Evolutionary conservation across 139 green algal species (phyloP).

Genomic region (Volvox reticuliferus): DNA sequence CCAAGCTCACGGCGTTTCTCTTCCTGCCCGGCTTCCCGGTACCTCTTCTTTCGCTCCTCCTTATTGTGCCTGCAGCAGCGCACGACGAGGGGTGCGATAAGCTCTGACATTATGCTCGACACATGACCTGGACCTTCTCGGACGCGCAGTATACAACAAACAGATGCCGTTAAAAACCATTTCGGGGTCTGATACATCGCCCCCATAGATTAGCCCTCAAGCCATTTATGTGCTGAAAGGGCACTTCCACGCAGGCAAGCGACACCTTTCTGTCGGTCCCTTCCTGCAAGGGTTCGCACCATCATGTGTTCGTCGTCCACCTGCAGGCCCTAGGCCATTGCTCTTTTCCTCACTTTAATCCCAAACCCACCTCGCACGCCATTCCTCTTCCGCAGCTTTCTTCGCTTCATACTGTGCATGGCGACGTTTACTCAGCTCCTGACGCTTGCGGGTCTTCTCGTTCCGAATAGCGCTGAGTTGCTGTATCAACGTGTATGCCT

Average conservation of each 20-base stretch:
- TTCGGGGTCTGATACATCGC: background rate
- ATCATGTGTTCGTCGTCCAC: background rate
- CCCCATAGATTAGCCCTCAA: background rate
- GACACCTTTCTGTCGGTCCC: background rate
- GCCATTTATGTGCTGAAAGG: background rate
- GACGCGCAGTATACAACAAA: no score
- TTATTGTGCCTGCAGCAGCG: slow-evolving; percentile 57
- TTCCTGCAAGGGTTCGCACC: background rate
- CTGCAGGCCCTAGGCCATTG: background rate
- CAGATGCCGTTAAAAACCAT: no score
- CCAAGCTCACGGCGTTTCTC: slow-evolving; percentile 54
- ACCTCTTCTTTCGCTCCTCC: slow-evolving; percentile 82
- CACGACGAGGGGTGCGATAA: background rate
- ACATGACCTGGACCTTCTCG: no score
- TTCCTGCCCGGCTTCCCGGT: slow-evolving; percentile 44
- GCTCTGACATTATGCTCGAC: no score
- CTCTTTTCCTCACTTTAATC: background rate
- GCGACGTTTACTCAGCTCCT: slow-evolving; percentile 63
- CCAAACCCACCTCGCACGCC: slow-evolving; percentile 63
- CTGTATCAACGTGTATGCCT: slow-evolving; percentile 82
- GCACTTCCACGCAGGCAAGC: background rate
- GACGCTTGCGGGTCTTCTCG: slow-evolving; percentile 83
- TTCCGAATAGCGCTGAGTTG: slow-evolving; percentile 97
- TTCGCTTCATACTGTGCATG: slow-evolving; percentile 54
- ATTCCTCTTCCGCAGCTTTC: slow-evolving; percentile 73